Percentiles rank a stretch among this genome's conserved stretches.
Evolutionary conservation across 2,329 filamentous ascomycete species (phyloP).

Genomic region (Grosmannia huntii): DNA sequence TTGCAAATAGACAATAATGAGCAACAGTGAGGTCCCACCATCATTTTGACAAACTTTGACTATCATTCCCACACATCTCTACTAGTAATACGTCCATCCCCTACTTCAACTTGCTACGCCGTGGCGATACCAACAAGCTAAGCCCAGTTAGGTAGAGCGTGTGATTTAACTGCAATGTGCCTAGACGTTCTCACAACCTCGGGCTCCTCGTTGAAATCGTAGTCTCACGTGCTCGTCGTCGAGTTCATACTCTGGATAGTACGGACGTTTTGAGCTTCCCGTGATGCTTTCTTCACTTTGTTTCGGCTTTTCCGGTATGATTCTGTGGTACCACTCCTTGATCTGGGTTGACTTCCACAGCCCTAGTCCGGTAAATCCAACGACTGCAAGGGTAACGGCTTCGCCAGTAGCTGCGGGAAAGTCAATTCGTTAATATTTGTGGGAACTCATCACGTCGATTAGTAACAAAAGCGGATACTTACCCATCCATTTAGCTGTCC

Average conservation of each 20-base stretch:
- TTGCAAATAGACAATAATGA: too few species aligned
- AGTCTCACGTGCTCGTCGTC: too few species aligned
- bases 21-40: too few species aligned
- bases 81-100: background rate
- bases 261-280: too few species aligned
- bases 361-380: background rate
- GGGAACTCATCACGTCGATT: background rate
- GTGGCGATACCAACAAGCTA: background rate
- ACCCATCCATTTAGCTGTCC: background rate
- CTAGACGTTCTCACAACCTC: too few species aligned
- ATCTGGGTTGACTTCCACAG: background rate
- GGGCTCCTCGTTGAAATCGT: too few species aligned
- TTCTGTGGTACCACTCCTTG: background rate
- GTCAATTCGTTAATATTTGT: background rate
- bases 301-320: background rate
- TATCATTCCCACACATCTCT: too few species aligned
- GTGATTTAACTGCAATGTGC: constrained; percentile 42
- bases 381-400: background rate
- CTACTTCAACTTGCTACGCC: background rate
- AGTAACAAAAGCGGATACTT: background rate
- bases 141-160: constrained; percentile 57
- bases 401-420: background rate
- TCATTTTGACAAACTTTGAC: too few species aligned
- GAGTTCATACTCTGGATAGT: too few species aligned
- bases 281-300: too few species aligned